phyloP scores from a whole-genome alignment of 495 filamentous ascomycete species.

The Daldinia grandis region DNA sequence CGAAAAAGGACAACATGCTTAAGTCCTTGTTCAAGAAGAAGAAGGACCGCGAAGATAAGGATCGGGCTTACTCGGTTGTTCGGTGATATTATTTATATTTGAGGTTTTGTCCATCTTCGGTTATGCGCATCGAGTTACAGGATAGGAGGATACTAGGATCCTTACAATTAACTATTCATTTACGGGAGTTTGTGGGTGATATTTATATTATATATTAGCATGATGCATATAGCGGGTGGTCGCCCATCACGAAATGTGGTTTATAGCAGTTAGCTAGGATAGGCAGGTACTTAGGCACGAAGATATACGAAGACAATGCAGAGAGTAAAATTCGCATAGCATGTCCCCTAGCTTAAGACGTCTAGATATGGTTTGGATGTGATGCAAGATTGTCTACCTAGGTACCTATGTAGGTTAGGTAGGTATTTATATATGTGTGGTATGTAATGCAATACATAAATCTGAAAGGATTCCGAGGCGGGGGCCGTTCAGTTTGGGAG shows the following conservation, averaged over 20 bases:
- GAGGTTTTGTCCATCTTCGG: conserved; percentile 8
- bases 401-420: no score
- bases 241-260: conserved; percentile 9
- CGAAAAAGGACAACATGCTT: conserved; percentile 61
- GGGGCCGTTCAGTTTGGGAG: no score
- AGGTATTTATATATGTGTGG: no score
- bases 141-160: conserved; percentile 26
- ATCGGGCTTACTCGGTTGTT: conserved; percentile 37
- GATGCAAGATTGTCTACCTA: no score
- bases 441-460: no score
- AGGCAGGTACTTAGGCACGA: not conserved
- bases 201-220: conserved; percentile 7
- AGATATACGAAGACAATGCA: not conserved
- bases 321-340: no score
- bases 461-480: no score
- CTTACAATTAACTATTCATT: conserved; percentile 16
- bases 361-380: no score
- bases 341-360: no score
- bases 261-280: conserved; percentile 1
- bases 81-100: conserved; percentile 13
- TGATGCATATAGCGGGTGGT: conserved; percentile 30
- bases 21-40: conserved; percentile 61
- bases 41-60: conserved; percentile 54
- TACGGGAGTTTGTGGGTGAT: conserved; percentile 22
- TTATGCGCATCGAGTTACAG: conserved; percentile 21